Percentiles rank a stretch among this genome's conserved stretches.
Conservation (phyloP, 169 alveolate species). For the Plasmodium malariae region DNA sequence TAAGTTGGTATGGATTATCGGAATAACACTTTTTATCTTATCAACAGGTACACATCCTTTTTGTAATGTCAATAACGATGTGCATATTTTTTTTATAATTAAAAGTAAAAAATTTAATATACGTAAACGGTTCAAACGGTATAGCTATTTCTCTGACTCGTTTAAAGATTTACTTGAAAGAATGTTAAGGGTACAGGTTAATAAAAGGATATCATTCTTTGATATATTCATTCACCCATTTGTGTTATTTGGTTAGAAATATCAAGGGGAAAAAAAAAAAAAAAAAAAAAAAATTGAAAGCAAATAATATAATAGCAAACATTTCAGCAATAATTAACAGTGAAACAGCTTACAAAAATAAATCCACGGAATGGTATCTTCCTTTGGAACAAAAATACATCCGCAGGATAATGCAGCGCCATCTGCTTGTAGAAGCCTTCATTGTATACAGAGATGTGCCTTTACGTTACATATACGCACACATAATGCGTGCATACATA, state of each 20-base stretch:
- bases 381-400: too few species aligned
- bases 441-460: too few species aligned
- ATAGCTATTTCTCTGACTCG: slow-evolving; percentile 33
- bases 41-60: slow-evolving; percentile 65
- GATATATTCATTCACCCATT: slow-evolving; percentile 32
- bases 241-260: slow-evolving; percentile 32
- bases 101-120: slow-evolving; percentile 26
- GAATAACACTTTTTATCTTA: slow-evolving; percentile 49
- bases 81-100: slow-evolving; percentile 38
- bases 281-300: not conserved
- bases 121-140: not conserved
- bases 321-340: too few species aligned
- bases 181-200: slow-evolving; percentile 32
- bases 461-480: too few species aligned
- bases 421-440: too few species aligned
- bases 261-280: not conserved
- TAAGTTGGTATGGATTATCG: slow-evolving; percentile 55
- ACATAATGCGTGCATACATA: too few species aligned
- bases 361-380: too few species aligned
- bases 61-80: slow-evolving; percentile 35
- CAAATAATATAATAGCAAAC: too few species aligned
- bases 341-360: too few species aligned
- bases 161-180: slow-evolving; percentile 36
- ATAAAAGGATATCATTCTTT: slow-evolving; percentile 15
- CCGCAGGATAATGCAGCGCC: too few species aligned